A percentile compares a stretch with the other conserved stretches of the same genome.
These are phyloP conservation scores for Sugiyamaella pinicola DNA, from an alignment of 1,139 yeast species.

Conservation along the genomic window DNA sequence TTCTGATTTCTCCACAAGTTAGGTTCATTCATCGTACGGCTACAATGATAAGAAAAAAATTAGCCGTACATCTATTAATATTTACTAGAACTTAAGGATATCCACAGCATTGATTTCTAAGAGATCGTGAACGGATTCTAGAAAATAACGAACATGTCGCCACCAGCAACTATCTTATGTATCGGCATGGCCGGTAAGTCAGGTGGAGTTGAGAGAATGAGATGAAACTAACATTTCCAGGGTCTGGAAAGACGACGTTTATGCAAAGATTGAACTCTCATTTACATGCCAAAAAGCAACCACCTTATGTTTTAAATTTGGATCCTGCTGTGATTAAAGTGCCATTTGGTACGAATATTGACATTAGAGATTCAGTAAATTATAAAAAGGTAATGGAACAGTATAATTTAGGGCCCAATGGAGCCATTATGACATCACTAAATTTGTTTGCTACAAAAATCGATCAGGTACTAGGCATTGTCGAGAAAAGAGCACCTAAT, in stretches of 20 bases:
- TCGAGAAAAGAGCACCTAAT: conserved; percentile 72
- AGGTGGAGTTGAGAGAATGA: background rate
- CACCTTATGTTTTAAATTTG: conserved; percentile 84
- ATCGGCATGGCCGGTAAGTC: conserved; percentile 89
- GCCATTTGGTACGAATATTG: conserved; percentile 93
- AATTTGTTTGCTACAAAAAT: conserved; percentile 92
- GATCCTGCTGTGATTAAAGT: conserved; percentile 95
- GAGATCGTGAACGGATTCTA: too few species aligned
- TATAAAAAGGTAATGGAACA: conserved; percentile 95
- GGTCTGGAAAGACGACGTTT: conserved; percentile 94
- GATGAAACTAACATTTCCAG: conserved; percentile 23
- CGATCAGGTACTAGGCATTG: conserved; percentile 86
- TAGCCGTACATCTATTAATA: background rate
- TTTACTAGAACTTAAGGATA: background rate
- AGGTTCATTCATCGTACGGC: background rate
- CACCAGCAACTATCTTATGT: conserved; percentile 54
- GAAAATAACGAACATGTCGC: conserved; percentile 11
- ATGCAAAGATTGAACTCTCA: conserved; percentile 94
- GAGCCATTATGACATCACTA: conserved; percentile 94
- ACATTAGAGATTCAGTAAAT: conserved; percentile 93
- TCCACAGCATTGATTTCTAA: background rate
- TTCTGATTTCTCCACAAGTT: too few species aligned
- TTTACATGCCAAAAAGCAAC: conserved; percentile 64
- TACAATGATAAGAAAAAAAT: background rate
- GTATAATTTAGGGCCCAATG: conserved; percentile 92